Conservation (phyloP, 352 stramenopile genomes). For the Phytopythium kandeliae region DNA sequence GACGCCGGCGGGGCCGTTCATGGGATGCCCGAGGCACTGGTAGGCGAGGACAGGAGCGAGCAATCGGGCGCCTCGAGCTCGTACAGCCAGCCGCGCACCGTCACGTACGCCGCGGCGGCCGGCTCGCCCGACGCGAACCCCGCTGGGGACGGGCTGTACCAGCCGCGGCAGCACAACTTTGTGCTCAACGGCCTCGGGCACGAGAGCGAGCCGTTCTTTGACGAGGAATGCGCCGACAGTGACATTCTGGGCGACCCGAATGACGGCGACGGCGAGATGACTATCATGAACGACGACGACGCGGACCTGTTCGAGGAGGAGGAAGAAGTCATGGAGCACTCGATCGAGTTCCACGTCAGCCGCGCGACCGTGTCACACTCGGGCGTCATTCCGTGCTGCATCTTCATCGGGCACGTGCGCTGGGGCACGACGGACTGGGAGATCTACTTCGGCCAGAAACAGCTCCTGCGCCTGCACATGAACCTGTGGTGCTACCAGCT, state of each 20-base stretch:
- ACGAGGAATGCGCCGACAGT: constrained; percentile 36
- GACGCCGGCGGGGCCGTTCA: constrained; percentile 17
- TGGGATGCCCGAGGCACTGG: constrained; percentile 31
- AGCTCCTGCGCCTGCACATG: constrained; percentile 68
- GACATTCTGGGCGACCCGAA: constrained; percentile 37
- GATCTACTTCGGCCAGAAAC: constrained; percentile 85
- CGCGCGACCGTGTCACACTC: constrained; percentile 61
- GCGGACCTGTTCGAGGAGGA: constrained; percentile 36
- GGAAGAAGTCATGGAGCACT: constrained; percentile 65
- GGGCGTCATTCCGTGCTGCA: constrained; percentile 71
- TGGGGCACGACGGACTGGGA: constrained; percentile 80
- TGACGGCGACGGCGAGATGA: constrained; percentile 48
- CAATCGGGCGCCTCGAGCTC: constrained; percentile 11
- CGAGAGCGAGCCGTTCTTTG: constrained; percentile 19
- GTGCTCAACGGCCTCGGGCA: constrained; percentile 17
- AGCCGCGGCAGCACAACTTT: neutral
- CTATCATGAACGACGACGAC: constrained; percentile 65
- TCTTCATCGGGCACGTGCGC: constrained; percentile 75
- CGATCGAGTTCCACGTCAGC: constrained; percentile 72
- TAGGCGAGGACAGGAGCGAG: constrained; percentile 22
- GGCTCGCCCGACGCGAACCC: neutral
- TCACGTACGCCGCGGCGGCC: constrained; percentile 7
- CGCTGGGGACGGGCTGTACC: neutral
- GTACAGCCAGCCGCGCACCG: constrained; percentile 14
- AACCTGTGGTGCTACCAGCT: constrained; percentile 51